phyloP scores from a whole-genome alignment of 2,329 filamentous ascomycete species.

The Huntiella decipiens region DNA sequence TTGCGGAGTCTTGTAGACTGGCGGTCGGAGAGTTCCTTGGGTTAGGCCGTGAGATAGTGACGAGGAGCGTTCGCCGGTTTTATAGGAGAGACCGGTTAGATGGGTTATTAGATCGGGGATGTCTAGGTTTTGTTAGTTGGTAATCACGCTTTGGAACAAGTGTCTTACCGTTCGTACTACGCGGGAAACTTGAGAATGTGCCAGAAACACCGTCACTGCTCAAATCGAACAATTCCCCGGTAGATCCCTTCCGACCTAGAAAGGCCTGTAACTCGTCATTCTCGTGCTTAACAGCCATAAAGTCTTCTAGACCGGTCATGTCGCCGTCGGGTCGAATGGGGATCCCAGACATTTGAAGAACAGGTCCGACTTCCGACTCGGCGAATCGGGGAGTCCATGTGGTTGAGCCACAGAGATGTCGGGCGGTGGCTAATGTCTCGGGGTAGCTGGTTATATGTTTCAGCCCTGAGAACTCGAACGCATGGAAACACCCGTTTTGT shows the following conservation, averaged over 20 bases:
- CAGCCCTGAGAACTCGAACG: conserved; percentile 86
- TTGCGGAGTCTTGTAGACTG: conserved; percentile 29
- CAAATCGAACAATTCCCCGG: too few relatives aligned
- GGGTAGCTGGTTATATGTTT: conserved; percentile 33
- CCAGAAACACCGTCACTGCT: too few relatives aligned
- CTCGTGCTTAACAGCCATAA: too few relatives aligned
- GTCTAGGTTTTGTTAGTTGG: background rate
- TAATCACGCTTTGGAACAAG: background rate
- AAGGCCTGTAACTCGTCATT: too few relatives aligned
- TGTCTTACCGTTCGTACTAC: background rate
- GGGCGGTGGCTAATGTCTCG: background rate
- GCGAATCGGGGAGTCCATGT: too few relatives aligned
- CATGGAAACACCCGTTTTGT: conserved; percentile 50
- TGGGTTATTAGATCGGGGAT: conserved; percentile 67
- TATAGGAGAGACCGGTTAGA: conserved; percentile 72
- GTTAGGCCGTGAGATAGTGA: conserved; percentile 49
- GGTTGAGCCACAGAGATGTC: background rate
- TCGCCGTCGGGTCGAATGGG: too few relatives aligned
- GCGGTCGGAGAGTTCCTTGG: background rate
- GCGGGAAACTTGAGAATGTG: background rate
- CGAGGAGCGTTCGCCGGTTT: conserved; percentile 71
- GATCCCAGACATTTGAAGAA: too few relatives aligned
- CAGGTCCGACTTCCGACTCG: too few relatives aligned
- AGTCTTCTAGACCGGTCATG: too few relatives aligned
- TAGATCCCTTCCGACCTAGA: too few relatives aligned